Base-by-base conservation (phyloP, 208 protist species). In the Porcisia hertigi region DNA sequence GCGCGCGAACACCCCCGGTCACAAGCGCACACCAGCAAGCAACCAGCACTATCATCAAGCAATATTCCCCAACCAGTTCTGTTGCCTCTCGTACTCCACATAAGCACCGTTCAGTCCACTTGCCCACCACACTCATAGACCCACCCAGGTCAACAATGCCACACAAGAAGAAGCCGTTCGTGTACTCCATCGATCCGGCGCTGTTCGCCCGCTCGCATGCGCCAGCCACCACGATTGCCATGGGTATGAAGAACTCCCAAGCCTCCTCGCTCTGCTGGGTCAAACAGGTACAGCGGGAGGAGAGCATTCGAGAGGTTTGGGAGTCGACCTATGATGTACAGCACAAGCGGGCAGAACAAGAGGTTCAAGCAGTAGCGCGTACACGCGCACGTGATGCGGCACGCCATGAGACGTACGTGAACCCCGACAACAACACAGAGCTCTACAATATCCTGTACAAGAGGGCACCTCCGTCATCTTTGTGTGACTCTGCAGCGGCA, bases 201-300 rank as follows among this genome's bases (percentile, higher is more conserved):
- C 78, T 95, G 41, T 92, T 83, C 57, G 82, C 84, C 45, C 71
- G 79, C 36, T 85, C 84, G 64, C 78, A 82, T 39, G 82, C 87
- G 72, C 91, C 89, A 12, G 75, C 83, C 43, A 70, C 67, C 25
- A 96, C 92, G 7, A 76, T 91, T 18, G 87, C 88, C 20, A 96
- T 96, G 92, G 92, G 92, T 18, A 86, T 96, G 82, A 96, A 96
- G 72, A 45, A 30, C 59, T 83, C 79, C 23, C 80, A 86, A 8
- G 77, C 53, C n/a, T 78, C 91, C 41, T 79, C 86, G 16, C 72
- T 79, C 49, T 85, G 83, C 69, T 96, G 92, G 92, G 59, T 58
- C 5, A 75, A 79, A 8, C 88, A 94, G 71, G 85, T 94, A 2
- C 73, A 77, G 9, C 73, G 69, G 3, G 92, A 96, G 84, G 49